A percentile compares a stretch with the other conserved stretches of the same genome.
These are phyloP conservation scores for Penstemon eatonii DNA, from an alignment of 257 asterid genomes.

Conservation along the genomic window DNA sequence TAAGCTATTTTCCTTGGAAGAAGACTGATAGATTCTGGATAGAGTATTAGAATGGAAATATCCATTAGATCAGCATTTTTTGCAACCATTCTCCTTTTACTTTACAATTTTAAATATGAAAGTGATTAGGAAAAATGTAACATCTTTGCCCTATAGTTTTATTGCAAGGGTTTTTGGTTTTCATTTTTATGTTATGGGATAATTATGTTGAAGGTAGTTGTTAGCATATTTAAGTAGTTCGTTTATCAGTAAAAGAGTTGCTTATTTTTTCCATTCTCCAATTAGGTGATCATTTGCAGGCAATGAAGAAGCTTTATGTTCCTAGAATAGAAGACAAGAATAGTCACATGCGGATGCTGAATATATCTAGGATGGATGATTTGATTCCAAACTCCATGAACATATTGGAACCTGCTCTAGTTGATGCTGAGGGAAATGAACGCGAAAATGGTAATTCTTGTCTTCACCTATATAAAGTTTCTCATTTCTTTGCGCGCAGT, in stretches of 20 bases:
- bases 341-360: constrained; percentile 90
- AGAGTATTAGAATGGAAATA: no score
- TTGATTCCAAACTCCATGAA: constrained; percentile 86
- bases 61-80: no score
- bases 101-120: no score
- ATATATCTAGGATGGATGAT: constrained; percentile 75
- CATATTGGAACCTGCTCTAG: constrained; percentile 79
- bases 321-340: constrained; percentile 95
- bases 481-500: background rate
- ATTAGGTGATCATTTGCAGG: constrained; percentile 55
- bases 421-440: constrained; percentile 74
- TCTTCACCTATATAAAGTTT: constrained; percentile 16
- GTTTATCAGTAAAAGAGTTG: constrained; percentile 7
- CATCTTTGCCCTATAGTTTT: constrained; percentile 12
- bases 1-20: no score
- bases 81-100: no score
- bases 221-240: constrained; percentile 7
- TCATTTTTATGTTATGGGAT: background rate
- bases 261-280: constrained; percentile 32
- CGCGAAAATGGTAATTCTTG: constrained; percentile 72
- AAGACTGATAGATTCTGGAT: no score
- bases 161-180: background rate
- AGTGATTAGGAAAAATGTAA: background rate
- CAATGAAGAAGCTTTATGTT: constrained; percentile 76
- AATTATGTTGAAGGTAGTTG: background rate